Conservation (phyloP, 352 stramenopile species). For the Phytophthora quininea region DNA sequence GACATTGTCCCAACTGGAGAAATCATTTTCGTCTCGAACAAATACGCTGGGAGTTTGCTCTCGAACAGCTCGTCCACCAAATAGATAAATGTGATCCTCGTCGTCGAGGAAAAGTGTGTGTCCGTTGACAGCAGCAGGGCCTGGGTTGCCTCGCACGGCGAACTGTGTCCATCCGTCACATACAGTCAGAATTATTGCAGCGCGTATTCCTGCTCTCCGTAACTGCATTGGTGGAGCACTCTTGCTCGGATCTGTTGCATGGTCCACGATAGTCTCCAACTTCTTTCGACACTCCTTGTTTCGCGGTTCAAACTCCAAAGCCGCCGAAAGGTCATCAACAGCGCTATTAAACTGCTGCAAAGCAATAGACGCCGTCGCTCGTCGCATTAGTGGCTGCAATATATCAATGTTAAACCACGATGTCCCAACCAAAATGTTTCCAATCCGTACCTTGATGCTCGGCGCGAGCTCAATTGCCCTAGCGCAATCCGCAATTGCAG, state of each 20-base stretch:
- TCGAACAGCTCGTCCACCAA: constrained; percentile 63
- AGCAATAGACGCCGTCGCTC: constrained; percentile 51
- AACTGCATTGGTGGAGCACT: constrained; percentile 3
- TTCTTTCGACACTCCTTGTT: constrained; percentile 62
- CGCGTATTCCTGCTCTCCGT: constrained; percentile 32
- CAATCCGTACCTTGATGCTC: constrained; percentile 60
- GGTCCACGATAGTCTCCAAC: constrained; percentile 42
- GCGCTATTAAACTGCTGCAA: constrained; percentile 29
- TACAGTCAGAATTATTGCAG: constrained; percentile 38
- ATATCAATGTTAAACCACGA: constrained; percentile 1
- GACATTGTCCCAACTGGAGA: constrained; percentile 55
- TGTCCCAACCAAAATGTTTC: too few species aligned
- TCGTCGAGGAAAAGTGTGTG: constrained; percentile 55
- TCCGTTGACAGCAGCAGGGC: constrained; percentile 66
- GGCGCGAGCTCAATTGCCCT: constrained; percentile 46
- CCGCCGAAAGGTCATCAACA: constrained; percentile 48
- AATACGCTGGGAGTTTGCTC: constrained; percentile 64
- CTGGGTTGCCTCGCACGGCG: constrained; percentile 65
- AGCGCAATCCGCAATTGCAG: constrained; percentile 52
- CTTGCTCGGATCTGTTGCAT: constrained; percentile 1
- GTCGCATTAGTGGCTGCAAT: constrained; percentile 58
- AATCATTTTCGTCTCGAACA: constrained; percentile 47
- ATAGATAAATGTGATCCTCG: constrained; percentile 41
- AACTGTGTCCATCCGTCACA: constrained; percentile 50
- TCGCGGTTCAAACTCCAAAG: constrained; percentile 48